Evolutionary conservation across 108 stramenopile species (phyloP), one percentile per base, ranked within the genome.

Genomic region (Epithemia pelagica): DNA sequence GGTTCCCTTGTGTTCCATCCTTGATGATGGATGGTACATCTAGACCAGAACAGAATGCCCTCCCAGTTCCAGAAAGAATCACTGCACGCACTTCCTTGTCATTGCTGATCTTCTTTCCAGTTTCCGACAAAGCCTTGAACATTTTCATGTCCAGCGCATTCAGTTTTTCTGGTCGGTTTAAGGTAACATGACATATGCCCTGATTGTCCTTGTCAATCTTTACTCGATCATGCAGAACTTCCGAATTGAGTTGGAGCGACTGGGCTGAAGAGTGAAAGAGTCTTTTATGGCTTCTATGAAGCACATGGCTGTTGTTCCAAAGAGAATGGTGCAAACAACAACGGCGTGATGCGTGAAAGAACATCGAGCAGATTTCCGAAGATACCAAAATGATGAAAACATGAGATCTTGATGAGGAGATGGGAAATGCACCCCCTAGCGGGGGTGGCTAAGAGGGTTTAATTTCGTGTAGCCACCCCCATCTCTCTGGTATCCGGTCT

Each of bases 21-120:
- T 66, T 75, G 22, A 74, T 21, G 8, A 80, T 52, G 22, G 70
- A 57, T 60, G 71, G 71, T 30, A 92, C 87, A 73, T 96, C 95
- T 22, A 96, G 71, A 33, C 95, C 95, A 1, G 95, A 75, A 65
- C 87, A 89, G 67, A 96, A 96, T 2, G 87, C 92, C 25, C 82
- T 65, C 0, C 91, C 91, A 51, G 89, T 63, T 21, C 91, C 91
- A 66, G 82, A 75, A 7, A 94, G 46, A 65, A 94, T 85, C 31
- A 90, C 80, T 7, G 71, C 92, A 31, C 89, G 69, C 3, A 89
- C 37, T 27, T 67, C 66, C 62, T 58, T 61, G 75, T 94, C 78
- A 19, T 62, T n/a, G 66, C 67, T 54, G 30, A 90, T 30, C 28
- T 31, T 29, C 29, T 63, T 33, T 1, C 85, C 92, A 3, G 80